These are phyloP conservation scores for Sodiomyces alkalinus DNA, from an alignment of 2,329 filamentous ascomycete species.

Conservation along the genomic window DNA sequence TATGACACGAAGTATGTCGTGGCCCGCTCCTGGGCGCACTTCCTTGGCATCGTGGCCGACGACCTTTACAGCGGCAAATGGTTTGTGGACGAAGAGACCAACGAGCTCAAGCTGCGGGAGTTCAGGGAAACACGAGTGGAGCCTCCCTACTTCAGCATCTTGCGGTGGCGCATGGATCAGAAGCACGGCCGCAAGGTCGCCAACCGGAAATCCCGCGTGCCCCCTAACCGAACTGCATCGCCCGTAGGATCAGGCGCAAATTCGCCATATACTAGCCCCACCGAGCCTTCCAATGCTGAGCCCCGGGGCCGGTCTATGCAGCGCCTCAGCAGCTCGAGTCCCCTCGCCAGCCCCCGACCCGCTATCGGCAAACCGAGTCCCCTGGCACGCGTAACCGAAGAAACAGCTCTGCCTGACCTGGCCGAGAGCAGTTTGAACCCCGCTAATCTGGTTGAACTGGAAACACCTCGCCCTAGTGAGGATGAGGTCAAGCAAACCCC, in stretches of 20 bases:
- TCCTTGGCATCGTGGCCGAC: slow-evolving; percentile 77
- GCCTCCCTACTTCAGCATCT: slow-evolving; percentile 84
- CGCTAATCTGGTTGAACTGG: slow-evolving; percentile 39
- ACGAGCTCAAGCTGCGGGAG: slow-evolving; percentile 81
- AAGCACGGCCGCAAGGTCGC: slow-evolving; percentile 62
- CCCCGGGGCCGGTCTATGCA: slow-evolving; percentile 58
- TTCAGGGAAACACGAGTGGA: slow-evolving; percentile 84
- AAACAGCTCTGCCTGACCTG: slow-evolving; percentile 28
- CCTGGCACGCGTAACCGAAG: slow-evolving; percentile 61
- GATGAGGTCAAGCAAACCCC: slow-evolving; percentile 20
- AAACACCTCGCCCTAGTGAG: slow-evolving; percentile 32
- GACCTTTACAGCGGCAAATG: slow-evolving; percentile 83
- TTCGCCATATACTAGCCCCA: slow-evolving; percentile 47
- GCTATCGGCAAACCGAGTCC: slow-evolving; percentile 55
- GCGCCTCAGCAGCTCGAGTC: slow-evolving; percentile 49
- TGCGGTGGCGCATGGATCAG: slow-evolving; percentile 90
- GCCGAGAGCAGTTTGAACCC: slow-evolving; percentile 23
- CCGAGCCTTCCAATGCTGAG: slow-evolving; percentile 37
- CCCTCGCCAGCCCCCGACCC: slow-evolving; percentile 46
- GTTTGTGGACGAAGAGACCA: slow-evolving; percentile 80
- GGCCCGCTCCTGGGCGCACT: slow-evolving; percentile 77
- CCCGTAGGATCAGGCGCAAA: slow-evolving; percentile 31
- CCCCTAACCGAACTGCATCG: slow-evolving; percentile 25
- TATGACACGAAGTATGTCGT: slow-evolving; percentile 98
- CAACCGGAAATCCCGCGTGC: slow-evolving; percentile 37